phyloP scores from a whole-genome alignment of 768 basidiomycete species.

The Ramaria rubella region DNA sequence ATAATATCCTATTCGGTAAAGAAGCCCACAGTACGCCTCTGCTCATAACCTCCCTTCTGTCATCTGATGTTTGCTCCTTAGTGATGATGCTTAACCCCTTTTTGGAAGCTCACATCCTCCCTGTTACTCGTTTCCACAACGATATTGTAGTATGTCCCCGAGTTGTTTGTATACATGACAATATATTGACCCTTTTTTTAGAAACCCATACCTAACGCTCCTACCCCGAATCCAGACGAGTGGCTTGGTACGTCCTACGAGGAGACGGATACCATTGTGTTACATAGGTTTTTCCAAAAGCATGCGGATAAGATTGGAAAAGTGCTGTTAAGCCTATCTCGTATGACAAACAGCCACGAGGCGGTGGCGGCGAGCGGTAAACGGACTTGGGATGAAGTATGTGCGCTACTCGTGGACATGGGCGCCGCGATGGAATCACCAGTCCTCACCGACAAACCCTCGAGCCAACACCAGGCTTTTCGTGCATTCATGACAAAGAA shows the following conservation, averaged over 20 bases:
- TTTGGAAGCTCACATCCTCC: slow-evolving; percentile 59
- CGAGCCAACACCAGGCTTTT: slow-evolving; percentile 55
- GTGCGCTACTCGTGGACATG: slow-evolving; percentile 72
- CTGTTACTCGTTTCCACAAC: slow-evolving; percentile 70
- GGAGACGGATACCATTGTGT: slow-evolving; percentile 75
- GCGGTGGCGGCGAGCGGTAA: slow-evolving; percentile 56
- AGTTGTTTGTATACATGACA: not conserved
- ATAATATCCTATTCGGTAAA: slow-evolving; percentile 90
- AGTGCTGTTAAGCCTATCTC: slow-evolving; percentile 69
- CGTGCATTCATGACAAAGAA: slow-evolving; percentile 61
- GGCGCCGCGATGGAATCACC: slow-evolving; percentile 65
- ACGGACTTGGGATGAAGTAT: slow-evolving; percentile 78
- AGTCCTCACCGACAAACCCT: slow-evolving; percentile 40
- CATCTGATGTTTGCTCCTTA: not conserved
- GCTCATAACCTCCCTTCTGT: not conserved
- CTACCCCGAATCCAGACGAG: slow-evolving; percentile 43
- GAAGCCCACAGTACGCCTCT: slow-evolving; percentile 53
- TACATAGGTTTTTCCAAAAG: slow-evolving; percentile 79
- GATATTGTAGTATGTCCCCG: slow-evolving; percentile 55
- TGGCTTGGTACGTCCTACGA: slow-evolving; percentile 73
- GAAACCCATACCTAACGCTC: slow-evolving; percentile 4
- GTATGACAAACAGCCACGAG: slow-evolving; percentile 19
- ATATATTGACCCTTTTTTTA: not conserved
- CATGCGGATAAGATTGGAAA: slow-evolving; percentile 86
- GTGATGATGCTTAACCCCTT: slow-evolving; percentile 75